Conservation (phyloP, 768 basidiomycete genomes). For the Hemileccinum impolitum region DNA sequence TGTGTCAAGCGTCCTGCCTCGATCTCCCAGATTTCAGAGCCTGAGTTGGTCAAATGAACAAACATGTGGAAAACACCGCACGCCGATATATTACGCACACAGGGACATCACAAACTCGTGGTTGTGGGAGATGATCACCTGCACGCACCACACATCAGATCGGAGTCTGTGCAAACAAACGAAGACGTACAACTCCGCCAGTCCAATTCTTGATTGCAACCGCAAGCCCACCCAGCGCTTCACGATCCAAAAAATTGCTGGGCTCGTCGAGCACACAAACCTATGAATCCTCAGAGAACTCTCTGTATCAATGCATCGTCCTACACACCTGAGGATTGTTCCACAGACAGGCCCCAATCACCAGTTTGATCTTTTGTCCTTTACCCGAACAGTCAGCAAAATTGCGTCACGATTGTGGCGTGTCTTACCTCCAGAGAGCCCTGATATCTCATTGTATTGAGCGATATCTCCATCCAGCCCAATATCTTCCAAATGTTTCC, state of each 20-base stretch:
- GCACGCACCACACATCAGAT: conserved; percentile 21
- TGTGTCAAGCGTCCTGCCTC: conserved; percentile 81
- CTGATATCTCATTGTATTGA: conserved; percentile 95
- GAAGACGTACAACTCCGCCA: conserved; percentile 68
- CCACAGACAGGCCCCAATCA: conserved; percentile 93
- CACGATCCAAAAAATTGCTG: conserved; percentile 96
- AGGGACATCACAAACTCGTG: conserved; percentile 81
- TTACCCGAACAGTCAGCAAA: conserved; percentile 12
- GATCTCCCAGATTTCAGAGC: conserved; percentile 94
- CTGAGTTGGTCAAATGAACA: conserved; percentile 35
- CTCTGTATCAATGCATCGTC: not conserved
- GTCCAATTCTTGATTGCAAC: conserved; percentile 95
- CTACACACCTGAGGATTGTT: conserved; percentile 81
- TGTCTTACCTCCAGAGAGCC: conserved; percentile 80
- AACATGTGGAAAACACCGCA: conserved; percentile 10
- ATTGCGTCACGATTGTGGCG: conserved; percentile 9
- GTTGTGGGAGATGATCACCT: conserved; percentile 97
- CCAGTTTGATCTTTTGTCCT: conserved; percentile 97
- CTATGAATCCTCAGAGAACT: conserved; percentile 11
- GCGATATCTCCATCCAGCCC: conserved; percentile 97
- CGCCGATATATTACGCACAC: conserved; percentile 47
- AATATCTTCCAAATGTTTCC: conserved; percentile 93
- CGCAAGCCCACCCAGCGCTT: conserved; percentile 91
- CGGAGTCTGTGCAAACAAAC: conserved; percentile 10
- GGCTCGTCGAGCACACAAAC: conserved; percentile 80